Conservation (phyloP, 768 basidiomycete species). For the Phlebiopsis gigantea region DNA sequence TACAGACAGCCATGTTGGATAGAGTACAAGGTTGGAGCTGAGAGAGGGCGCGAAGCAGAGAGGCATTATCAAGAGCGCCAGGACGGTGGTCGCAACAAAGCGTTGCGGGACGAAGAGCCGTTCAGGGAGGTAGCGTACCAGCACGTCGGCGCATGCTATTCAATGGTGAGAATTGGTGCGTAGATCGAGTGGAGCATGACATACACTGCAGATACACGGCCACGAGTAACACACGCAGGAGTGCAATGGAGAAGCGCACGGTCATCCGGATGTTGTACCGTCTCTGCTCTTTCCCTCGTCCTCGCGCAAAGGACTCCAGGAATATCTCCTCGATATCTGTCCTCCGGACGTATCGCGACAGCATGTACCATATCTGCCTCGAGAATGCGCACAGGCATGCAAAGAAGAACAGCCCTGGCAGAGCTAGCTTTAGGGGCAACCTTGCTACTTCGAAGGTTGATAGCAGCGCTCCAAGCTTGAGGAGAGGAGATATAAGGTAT, state of each 20-base stretch:
- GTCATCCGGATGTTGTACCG: conserved; percentile 38
- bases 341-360: conserved; percentile 66
- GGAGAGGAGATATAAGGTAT: conserved; percentile 63
- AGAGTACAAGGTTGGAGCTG: conserved; percentile 46
- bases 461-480: conserved; percentile 67
- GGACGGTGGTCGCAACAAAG: conserved; percentile 33
- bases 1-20: conserved; percentile 55
- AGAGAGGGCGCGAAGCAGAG: conserved; percentile 53
- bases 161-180: conserved; percentile 9
- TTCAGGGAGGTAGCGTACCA: conserved; percentile 44
- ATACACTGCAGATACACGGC: conserved; percentile 63
- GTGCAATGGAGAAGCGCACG: conserved; percentile 40
- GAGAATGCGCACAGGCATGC: conserved; percentile 56
- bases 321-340: conserved; percentile 63
- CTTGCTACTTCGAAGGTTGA: conserved; percentile 41
- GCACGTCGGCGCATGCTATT: conserved; percentile 49
- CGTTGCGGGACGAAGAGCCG: conserved; percentile 30
- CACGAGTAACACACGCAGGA: conserved; percentile 46
- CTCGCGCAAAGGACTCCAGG: conserved; percentile 53
- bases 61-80: conserved; percentile 42
- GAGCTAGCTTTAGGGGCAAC: conserved; percentile 42
- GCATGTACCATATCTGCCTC: conserved; percentile 71
- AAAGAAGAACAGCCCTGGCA: conserved; percentile 46
- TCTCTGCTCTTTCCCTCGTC: conserved; percentile 43
- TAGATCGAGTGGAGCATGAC: conserved; percentile 22